phyloP scores from a whole-genome alignment of 371 early-diverging fungal species.

The Syncephalastrum racemosum region DNA sequence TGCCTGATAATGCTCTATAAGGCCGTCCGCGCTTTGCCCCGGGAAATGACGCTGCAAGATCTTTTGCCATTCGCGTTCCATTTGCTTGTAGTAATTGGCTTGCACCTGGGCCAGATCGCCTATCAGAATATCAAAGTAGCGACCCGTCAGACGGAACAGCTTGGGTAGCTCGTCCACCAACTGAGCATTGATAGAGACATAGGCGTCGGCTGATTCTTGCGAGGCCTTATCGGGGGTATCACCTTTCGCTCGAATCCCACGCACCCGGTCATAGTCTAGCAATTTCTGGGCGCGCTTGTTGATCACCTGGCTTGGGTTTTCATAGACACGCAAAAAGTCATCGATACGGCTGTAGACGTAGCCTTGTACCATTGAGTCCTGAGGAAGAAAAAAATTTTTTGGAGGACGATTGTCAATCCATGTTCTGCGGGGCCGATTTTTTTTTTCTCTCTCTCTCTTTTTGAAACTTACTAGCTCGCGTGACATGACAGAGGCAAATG shows the following conservation, averaged over 20 bases:
- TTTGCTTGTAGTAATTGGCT: conserved; percentile 41
- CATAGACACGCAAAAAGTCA: conserved; percentile 57
- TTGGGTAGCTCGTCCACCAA: conserved; percentile 76
- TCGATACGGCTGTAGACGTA: conserved; percentile 61
- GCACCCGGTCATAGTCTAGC: conserved; percentile 73
- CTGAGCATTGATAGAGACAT: conserved; percentile 73
- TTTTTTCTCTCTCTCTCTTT: too few relatives aligned
- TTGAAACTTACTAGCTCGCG: conserved; percentile 34
- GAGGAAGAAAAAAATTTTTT: conserved; percentile 3
- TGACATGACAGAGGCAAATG: conserved; percentile 27
- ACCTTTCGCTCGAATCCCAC: conserved; percentile 57
- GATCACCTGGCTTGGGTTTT: conserved; percentile 72
- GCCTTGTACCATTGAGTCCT: conserved; percentile 32
- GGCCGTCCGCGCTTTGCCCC: background rate
- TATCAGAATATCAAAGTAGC: conserved; percentile 65
- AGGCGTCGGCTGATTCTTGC: conserved; percentile 72
- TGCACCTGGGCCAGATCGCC: conserved; percentile 65
- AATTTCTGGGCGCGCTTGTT: conserved; percentile 75
- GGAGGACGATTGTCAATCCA: background rate
- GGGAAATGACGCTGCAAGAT: conserved; percentile 24
- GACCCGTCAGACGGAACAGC: conserved; percentile 58
- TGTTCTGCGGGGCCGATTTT: background rate
- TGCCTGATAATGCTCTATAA: conserved; percentile 10
- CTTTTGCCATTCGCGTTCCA: conserved; percentile 38
- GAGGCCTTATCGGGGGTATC: conserved; percentile 66